Percentiles rank a stretch among this genome's conserved stretches.
Conservation (phyloP, 106 monocot species). For the Posidonia australis region DNA sequence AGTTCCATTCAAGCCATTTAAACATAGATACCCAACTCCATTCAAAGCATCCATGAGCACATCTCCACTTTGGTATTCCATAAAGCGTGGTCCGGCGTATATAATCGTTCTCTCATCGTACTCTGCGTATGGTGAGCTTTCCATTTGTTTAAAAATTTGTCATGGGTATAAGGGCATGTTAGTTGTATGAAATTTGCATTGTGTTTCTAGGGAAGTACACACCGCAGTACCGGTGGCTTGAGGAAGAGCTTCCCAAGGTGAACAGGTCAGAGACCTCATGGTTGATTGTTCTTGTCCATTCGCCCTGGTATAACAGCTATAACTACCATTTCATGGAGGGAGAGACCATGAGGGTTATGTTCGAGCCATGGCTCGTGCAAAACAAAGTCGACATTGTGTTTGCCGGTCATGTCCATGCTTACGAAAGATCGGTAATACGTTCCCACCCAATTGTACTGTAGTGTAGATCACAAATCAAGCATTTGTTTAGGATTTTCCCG, state of each 20-base stretch:
- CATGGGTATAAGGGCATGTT: not conserved
- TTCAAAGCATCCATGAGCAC: conserved; percentile 66
- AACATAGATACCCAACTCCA: conserved; percentile 59
- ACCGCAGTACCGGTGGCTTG: conserved; percentile 26
- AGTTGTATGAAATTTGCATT: not conserved
- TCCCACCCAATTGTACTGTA: not conserved
- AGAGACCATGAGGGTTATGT: conserved; percentile 28
- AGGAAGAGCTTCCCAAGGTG: conserved; percentile 23
- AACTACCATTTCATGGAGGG: conserved; percentile 33
- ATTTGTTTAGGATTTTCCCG: too few relatives aligned
- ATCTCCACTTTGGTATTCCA: conserved; percentile 88
- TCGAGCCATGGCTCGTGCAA: conserved; percentile 20
- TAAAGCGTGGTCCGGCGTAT: conserved; percentile 91
- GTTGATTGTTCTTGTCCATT: conserved; percentile 24
- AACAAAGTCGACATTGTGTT: conserved; percentile 25
- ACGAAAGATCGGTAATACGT: conserved; percentile 16
- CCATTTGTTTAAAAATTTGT: not conserved
- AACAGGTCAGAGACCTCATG: conserved; percentile 23
- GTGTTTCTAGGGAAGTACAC: conserved; percentile 21
- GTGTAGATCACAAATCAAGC: too few relatives aligned
- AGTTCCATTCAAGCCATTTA: conserved; percentile 57
- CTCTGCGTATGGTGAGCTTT: conserved; percentile 70
- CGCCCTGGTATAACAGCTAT: conserved; percentile 28
- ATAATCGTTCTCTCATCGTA: conserved; percentile 90
- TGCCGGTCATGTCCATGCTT: conserved; percentile 26